Conservation (phyloP, 768 basidiomycete species). For the Pleurotus pulmonarius region DNA sequence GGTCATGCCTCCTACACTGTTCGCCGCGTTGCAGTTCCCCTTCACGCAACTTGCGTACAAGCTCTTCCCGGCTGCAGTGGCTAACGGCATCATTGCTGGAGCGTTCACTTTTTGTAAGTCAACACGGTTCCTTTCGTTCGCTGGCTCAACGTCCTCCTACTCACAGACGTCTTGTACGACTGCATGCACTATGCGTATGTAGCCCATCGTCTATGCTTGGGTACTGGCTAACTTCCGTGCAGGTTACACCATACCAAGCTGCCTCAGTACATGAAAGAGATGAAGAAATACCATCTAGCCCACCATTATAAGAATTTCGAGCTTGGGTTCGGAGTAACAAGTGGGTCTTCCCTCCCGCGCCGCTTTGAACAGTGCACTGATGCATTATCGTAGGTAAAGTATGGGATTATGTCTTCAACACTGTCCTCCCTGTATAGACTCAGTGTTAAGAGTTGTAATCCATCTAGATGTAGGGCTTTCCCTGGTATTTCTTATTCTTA, state of each 20-base stretch:
- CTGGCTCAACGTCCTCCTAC: constrained; percentile 4
- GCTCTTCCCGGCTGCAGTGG: constrained; percentile 79
- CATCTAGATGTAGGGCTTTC: no score
- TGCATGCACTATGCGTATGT: constrained; percentile 89
- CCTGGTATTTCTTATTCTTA: no score
- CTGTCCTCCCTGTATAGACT: constrained; percentile 58
- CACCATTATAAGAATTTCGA: constrained; percentile 99
- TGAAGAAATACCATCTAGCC: constrained; percentile 97
- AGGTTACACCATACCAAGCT: constrained; percentile 84
- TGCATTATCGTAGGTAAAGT: constrained; percentile 60
- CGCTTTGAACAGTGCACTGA: not conserved
- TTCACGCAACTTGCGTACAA: constrained; percentile 83
- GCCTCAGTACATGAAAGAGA: constrained; percentile 81
- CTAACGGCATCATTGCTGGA: constrained; percentile 91
- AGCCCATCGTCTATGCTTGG: not conserved
- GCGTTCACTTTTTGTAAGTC: constrained; percentile 71
- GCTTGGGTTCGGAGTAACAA: constrained; percentile 95
- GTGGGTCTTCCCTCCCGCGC: constrained; percentile 34
- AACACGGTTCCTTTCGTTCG: no score
- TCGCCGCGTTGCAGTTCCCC: constrained; percentile 71
- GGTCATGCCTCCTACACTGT: constrained; percentile 94
- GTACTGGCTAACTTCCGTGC: constrained; percentile 13
- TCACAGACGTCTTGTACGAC: constrained; percentile 78
- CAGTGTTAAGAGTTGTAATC: not conserved
- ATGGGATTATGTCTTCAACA: constrained; percentile 93